A percentile compares a stretch with the other conserved stretches of the same genome.
These are phyloP conservation scores for Arthrobotrys iridis DNA, from an alignment of 2,329 filamentous ascomycete genomes.

Conservation along the genomic window DNA sequence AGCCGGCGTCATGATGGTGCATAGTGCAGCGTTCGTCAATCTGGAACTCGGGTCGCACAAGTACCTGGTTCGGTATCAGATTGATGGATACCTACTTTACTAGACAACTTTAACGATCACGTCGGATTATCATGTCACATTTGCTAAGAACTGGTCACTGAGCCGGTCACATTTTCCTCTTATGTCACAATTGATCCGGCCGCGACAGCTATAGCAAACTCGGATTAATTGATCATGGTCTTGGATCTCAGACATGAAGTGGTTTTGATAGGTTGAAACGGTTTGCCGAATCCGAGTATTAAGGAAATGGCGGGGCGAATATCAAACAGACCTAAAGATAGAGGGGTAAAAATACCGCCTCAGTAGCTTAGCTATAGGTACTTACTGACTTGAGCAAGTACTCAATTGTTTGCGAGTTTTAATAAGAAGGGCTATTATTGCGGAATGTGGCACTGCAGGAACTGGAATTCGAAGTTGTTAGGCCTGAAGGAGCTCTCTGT, in stretches of 20 bases:
- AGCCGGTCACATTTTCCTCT: background rate
- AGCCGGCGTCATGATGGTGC: conserved; percentile 13
- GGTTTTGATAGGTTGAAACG: background rate
- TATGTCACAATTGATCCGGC: background rate
- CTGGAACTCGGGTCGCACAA: background rate
- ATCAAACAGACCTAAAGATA: background rate
- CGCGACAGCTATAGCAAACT: background rate
- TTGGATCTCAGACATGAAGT: background rate
- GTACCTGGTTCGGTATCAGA: conserved; percentile 7
- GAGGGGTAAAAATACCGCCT: too few relatives aligned
- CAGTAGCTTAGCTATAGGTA: too few relatives aligned
- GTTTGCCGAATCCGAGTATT: background rate
- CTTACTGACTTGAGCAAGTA: too few relatives aligned
- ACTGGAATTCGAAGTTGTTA: conserved; percentile 2
- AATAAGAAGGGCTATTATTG: background rate
- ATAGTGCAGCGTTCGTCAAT: background rate
- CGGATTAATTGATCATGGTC: background rate
- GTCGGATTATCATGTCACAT: background rate
- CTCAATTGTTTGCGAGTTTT: too few relatives aligned
- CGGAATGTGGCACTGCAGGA: conserved; percentile 8
- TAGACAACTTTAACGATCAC: too few relatives aligned
- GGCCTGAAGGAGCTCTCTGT: conserved; percentile 8
- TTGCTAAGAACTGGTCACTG: conserved; percentile 3
- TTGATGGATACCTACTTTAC: background rate
- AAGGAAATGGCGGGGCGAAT: background rate